A percentile compares a stretch with the other conserved stretches of the same genome.
These are phyloP conservation scores for Amanita rubescens DNA, from an alignment of 768 basidiomycete species.

Conservation along the genomic window DNA sequence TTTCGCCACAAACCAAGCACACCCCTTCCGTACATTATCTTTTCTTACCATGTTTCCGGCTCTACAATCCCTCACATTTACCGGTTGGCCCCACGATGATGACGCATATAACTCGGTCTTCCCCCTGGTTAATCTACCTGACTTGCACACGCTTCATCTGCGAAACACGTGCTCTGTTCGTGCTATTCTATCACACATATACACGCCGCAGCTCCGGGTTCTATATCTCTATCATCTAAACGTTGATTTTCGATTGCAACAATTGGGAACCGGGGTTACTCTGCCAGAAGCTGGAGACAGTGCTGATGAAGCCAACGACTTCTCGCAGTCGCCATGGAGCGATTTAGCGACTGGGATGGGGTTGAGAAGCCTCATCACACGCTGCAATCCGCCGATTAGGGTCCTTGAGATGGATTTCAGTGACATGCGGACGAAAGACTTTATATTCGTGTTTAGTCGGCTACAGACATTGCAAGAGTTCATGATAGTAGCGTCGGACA, in stretches of 20 bases:
- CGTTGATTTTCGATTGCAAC: slow-evolving; percentile 47
- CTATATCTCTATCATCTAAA: slow-evolving; percentile 65
- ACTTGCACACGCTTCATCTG: slow-evolving; percentile 49
- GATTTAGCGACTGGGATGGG: slow-evolving; percentile 81
- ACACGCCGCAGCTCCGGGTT: slow-evolving; percentile 50
- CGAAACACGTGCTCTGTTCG: slow-evolving; percentile 57
- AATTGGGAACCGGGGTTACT: slow-evolving; percentile 57
- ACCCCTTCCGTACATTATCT: slow-evolving; percentile 43
- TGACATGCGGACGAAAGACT: slow-evolving; percentile 82
- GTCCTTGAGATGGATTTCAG: slow-evolving; percentile 74
- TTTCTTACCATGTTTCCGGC: slow-evolving; percentile 57
- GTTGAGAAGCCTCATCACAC: slow-evolving; percentile 52
- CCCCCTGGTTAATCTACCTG: slow-evolving; percentile 46
- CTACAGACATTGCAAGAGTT: slow-evolving; percentile 52
- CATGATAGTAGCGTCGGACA: slow-evolving; percentile 71
- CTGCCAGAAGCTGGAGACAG: slow-evolving; percentile 59
- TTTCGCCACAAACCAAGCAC: slow-evolving; percentile 28
- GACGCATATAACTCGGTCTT: slow-evolving; percentile 22
- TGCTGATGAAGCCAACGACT: slow-evolving; percentile 68
- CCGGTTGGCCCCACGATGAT: slow-evolving; percentile 45
- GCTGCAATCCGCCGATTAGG: slow-evolving; percentile 55
- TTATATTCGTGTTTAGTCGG: slow-evolving; percentile 56
- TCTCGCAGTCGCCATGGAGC: slow-evolving; percentile 69
- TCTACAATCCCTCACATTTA: slow-evolving; percentile 51
- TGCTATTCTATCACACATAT: slow-evolving; percentile 54